Percentiles rank a stretch among this genome's conserved stretches.
Evolutionary conservation across 768 basidiomycete species (phyloP).

Genomic region (Podaxis mareebaensis): DNA sequence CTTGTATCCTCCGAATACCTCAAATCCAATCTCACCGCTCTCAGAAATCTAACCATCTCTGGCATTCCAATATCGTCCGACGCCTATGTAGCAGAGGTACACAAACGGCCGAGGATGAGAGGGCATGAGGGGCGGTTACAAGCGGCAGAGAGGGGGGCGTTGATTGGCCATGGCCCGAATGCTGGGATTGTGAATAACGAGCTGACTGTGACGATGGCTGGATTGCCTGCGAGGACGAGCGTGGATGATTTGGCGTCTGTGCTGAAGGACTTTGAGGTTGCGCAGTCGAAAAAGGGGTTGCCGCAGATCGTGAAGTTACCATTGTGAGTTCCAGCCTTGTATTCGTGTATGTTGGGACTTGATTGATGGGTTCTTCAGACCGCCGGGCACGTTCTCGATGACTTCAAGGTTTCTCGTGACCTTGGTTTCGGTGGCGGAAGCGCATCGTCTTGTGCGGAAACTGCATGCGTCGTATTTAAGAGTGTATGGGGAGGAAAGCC

Average conservation of each 20-base stretch:
- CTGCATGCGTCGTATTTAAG: constrained; percentile 58
- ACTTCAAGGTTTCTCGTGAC: constrained; percentile 58
- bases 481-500: constrained; percentile 20
- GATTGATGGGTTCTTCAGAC: constrained; percentile 26
- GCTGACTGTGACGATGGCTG: constrained; percentile 58
- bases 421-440: constrained; percentile 59
- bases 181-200: constrained; percentile 52
- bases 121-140: constrained; percentile 32
- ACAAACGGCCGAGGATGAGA: constrained; percentile 18
- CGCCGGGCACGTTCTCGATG: constrained; percentile 39
- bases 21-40: constrained; percentile 37
- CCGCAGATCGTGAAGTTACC: constrained; percentile 52
- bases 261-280: constrained; percentile 47
- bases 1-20: constrained; percentile 49
- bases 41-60: constrained; percentile 46
- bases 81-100: neutral
- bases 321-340: constrained; percentile 38
- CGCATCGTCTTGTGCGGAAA: constrained; percentile 63
- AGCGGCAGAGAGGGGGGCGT: constrained; percentile 24
- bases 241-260: constrained; percentile 35
- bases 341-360: neutral
- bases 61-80: constrained; percentile 29
- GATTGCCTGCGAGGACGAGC: constrained; percentile 53
- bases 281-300: constrained; percentile 34
- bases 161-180: constrained; percentile 46